Conservation (phyloP, 306 rosid genomes). For the Hippophae tibetana region DNA sequence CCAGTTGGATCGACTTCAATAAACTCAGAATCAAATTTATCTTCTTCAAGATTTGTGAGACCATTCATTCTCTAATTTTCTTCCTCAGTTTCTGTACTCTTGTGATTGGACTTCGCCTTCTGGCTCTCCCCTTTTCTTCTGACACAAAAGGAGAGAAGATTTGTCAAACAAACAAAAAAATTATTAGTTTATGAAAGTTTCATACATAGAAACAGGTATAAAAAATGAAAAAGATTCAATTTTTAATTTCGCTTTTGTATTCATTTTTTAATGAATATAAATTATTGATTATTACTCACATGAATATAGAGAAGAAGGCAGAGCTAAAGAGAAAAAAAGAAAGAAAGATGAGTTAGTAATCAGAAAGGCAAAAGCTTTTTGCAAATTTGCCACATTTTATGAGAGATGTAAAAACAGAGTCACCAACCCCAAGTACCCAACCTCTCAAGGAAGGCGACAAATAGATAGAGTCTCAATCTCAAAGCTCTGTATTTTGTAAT, state of each 20-base stretch:
- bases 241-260: no score
- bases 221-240: no score
- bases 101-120: conserved; percentile 8
- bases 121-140: conserved; percentile 22
- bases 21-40: conserved; percentile 35
- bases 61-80: conserved; percentile 40
- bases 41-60: conserved; percentile 40
- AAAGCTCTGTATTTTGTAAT: no score
- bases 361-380: conserved; percentile 1
- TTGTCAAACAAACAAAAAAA: neutral
- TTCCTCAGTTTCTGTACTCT: conserved; percentile 8
- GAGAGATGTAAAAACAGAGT: conserved; percentile 22
- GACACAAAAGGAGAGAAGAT: conserved; percentile 18
- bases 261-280: no score
- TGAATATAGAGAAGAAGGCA: conserved; percentile 12
- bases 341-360: conserved; percentile 1
- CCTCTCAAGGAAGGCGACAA: no score
- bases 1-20: conserved; percentile 98
- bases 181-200: neutral
- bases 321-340: neutral
- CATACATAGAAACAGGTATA: no score
- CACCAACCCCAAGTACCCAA: conserved; percentile 15
- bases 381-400: conserved; percentile 19
- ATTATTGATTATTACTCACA: no score
- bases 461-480: no score